Evolutionary conservation across 331 rosid species (phyloP).

Genomic region (Malus hybrid): DNA sequence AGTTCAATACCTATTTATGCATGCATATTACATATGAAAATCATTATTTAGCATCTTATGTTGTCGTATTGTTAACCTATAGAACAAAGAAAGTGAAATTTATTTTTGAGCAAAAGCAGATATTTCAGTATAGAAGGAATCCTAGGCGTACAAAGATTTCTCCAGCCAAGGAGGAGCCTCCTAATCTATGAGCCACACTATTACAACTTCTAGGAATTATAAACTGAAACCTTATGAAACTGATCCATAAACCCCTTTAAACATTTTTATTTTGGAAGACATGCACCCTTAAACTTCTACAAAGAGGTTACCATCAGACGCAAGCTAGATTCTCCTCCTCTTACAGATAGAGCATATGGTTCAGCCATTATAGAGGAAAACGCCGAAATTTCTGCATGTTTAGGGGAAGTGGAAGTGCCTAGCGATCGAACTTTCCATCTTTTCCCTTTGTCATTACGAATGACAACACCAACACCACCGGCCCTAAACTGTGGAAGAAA

Average conservation of each 20-base stretch:
- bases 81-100: no score
- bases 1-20: no score
- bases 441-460: background rate
- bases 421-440: background rate
- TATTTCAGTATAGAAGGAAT: no score
- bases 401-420: background rate
- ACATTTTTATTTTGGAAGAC: no score
- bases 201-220: no score
- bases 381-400: background rate
- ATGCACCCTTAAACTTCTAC: background rate
- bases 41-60: no score
- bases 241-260: no score
- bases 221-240: no score
- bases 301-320: background rate
- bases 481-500: background rate
- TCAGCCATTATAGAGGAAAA: background rate
- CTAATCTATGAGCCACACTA: background rate
- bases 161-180: background rate
- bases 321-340: background rate
- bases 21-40: no score
- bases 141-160: background rate
- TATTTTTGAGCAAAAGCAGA: no score
- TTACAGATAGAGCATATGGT: background rate
- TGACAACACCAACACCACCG: background rate
- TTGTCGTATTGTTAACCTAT: no score